Percentiles rank a stretch among this genome's conserved stretches.
These are phyloP conservation scores for Talaromyces nanjingensis DNA, from an alignment of 495 filamentous ascomycete genomes.

Conservation along the genomic window DNA sequence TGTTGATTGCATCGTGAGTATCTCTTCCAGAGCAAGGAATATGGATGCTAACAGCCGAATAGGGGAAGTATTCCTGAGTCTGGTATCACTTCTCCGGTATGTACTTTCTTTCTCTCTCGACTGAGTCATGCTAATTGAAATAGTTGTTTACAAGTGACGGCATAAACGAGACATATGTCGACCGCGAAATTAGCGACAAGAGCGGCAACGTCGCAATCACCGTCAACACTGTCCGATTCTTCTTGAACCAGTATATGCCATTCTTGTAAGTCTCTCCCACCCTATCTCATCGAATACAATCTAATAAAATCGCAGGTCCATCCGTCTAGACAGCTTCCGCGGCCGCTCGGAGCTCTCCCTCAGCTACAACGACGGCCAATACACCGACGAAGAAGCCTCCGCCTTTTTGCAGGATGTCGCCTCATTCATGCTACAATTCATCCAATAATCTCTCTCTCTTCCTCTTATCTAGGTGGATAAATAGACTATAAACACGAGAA, in stretches of 20 bases:
- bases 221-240: background rate
- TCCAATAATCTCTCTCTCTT: background rate
- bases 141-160: conserved; percentile 4
- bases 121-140: background rate
- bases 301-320: background rate
- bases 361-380: conserved; percentile 5
- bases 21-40: background rate
- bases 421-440: background rate
- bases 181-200: background rate
- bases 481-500: background rate
- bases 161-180: conserved; percentile 2
- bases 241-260: conserved; percentile 3
- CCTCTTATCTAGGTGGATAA: background rate
- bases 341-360: background rate
- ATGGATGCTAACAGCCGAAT: background rate
- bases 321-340: conserved; percentile 4
- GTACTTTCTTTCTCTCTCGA: background rate
- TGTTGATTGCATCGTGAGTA: background rate
- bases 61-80: background rate
- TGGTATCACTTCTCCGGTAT: background rate
- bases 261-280: background rate
- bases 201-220: background rate
- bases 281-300: too few species aligned
- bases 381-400: background rate
- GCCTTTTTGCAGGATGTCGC: background rate